phyloP scores from a whole-genome alignment of 306 rosid species.

The Rosa rugosa region DNA sequence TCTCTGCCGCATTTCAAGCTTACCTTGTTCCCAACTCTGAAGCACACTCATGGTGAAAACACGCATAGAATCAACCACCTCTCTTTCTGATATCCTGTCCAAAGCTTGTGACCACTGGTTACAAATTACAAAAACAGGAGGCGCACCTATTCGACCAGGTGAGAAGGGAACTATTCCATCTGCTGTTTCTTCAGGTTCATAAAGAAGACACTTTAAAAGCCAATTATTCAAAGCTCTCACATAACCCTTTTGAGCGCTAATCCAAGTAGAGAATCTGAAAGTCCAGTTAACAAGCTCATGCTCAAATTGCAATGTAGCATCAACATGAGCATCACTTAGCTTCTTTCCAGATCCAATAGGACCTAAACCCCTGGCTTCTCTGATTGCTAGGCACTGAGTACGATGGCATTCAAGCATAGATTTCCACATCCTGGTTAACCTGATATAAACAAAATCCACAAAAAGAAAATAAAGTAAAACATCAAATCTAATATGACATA shows the following conservation, averaged over 20 bases:
- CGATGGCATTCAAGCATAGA: constrained; percentile 95
- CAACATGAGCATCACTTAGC: constrained; percentile 58
- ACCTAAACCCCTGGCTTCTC: constrained; percentile 87
- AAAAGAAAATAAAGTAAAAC: constrained; percentile 19
- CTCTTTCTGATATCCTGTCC: constrained; percentile 85
- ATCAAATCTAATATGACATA: neutral
- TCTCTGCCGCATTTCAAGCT: constrained; percentile 65
- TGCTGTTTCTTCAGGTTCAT: constrained; percentile 87
- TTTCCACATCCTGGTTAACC: constrained; percentile 92
- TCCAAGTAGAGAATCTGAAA: constrained; percentile 75
- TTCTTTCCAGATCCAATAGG: constrained; percentile 74
- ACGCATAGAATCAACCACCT: constrained; percentile 84
- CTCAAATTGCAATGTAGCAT: constrained; percentile 71
- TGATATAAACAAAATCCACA: constrained; percentile 31
- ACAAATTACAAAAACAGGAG: constrained; percentile 86
- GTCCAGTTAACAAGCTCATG: constrained; percentile 93
- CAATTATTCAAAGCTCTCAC: constrained; percentile 86
- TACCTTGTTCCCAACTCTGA: constrained; percentile 88
- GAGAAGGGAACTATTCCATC: constrained; percentile 94
- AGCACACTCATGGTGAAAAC: constrained; percentile 68
- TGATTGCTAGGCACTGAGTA: constrained; percentile 70
- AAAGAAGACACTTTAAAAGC: constrained; percentile 76
- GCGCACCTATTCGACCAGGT: constrained; percentile 92
- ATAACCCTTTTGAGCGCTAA: constrained; percentile 83
- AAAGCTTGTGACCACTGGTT: constrained; percentile 95